Evolutionary conservation across 306 rosid genomes (phyloP).

Genomic region (Castanea mollissima): DNA sequence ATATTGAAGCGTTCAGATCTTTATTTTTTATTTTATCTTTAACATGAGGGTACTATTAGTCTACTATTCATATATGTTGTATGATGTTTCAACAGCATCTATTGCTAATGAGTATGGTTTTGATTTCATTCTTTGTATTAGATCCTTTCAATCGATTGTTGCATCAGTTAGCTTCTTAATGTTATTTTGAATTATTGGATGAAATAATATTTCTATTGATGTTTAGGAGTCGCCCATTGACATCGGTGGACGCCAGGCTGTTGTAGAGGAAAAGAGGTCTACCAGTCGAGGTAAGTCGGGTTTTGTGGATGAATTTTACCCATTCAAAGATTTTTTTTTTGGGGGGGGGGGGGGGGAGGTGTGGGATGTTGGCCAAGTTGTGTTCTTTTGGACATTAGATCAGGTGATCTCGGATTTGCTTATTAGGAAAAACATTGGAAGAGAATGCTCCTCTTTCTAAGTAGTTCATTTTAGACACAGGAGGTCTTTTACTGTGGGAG

Average conservation of each 20-base stretch:
- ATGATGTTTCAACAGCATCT: not conserved
- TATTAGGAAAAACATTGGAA: not conserved
- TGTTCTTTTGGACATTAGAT: not conserved
- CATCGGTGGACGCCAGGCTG: conserved; percentile 47
- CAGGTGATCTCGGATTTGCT: not conserved
- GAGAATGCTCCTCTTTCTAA: not conserved
- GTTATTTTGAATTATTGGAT: not conserved
- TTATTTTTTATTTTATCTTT: too few species aligned
- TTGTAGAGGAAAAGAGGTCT: conserved; percentile 78
- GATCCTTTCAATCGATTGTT: not conserved
- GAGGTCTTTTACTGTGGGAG: not conserved
- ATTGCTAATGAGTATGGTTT: not conserved
- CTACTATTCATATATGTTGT: not conserved
- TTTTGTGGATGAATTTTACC: not conserved
- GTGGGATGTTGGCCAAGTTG: not conserved
- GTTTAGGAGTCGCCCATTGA: conserved; percentile 72
- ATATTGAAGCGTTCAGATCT: not conserved
- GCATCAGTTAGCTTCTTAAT: not conserved
- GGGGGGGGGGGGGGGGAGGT: not conserved
- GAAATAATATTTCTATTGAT: conserved; percentile 3
- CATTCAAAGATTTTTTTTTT: not conserved
- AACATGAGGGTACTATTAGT: not conserved
- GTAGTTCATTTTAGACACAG: not conserved
- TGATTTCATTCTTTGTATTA: not conserved
- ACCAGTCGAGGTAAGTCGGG: conserved; percentile 69